These are phyloP conservation scores for Xenoacremonium recifei DNA, from an alignment of 2,329 filamentous ascomycete genomes.

Conservation along the genomic window DNA sequence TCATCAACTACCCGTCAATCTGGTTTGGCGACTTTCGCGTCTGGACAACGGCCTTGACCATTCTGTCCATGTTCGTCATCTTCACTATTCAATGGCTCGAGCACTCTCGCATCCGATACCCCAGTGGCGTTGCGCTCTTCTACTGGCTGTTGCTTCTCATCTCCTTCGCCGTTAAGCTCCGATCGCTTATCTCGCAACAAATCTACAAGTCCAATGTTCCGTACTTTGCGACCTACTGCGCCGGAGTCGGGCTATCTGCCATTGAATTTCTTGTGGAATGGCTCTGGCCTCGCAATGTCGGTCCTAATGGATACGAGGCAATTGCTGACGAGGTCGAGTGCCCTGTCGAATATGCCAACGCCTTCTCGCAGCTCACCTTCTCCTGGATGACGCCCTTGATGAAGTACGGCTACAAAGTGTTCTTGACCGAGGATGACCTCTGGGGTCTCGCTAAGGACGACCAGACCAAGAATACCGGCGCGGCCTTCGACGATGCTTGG, in stretches of 20 bases:
- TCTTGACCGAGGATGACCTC: slow-evolving; percentile 88
- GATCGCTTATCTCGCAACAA: slow-evolving; percentile 79
- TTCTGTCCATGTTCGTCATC: slow-evolving; percentile 71
- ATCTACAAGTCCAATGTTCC: slow-evolving; percentile 63
- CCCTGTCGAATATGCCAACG: slow-evolving; percentile 84
- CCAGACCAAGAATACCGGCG: slow-evolving; percentile 71
- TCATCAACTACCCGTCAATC: slow-evolving; percentile 63
- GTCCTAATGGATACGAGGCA: slow-evolving; percentile 53
- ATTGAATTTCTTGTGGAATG: slow-evolving; percentile 79
- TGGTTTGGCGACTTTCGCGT: slow-evolving; percentile 85
- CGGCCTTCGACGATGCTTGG: slow-evolving; percentile 74
- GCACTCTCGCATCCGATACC: slow-evolving; percentile 76
- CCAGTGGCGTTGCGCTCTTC: slow-evolving; percentile 85
- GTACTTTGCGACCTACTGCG: slow-evolving; percentile 76
- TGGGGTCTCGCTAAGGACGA: slow-evolving; percentile 87
- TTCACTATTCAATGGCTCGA: slow-evolving; percentile 84
- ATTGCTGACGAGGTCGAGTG: slow-evolving; percentile 61
- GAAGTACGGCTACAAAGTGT: slow-evolving; percentile 90
- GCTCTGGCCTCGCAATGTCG: slow-evolving; percentile 74
- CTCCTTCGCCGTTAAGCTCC: slow-evolving; percentile 76
- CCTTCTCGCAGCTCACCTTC: slow-evolving; percentile 93
- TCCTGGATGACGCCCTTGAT: slow-evolving; percentile 99
- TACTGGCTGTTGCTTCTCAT: slow-evolving; percentile 90
- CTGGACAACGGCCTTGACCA: slow-evolving; percentile 72
- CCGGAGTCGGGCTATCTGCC: slow-evolving; percentile 67